Evolutionary conservation across 2,329 filamentous ascomycete genomes (phyloP).

Genomic region (Basipetospora chlamydospora): DNA sequence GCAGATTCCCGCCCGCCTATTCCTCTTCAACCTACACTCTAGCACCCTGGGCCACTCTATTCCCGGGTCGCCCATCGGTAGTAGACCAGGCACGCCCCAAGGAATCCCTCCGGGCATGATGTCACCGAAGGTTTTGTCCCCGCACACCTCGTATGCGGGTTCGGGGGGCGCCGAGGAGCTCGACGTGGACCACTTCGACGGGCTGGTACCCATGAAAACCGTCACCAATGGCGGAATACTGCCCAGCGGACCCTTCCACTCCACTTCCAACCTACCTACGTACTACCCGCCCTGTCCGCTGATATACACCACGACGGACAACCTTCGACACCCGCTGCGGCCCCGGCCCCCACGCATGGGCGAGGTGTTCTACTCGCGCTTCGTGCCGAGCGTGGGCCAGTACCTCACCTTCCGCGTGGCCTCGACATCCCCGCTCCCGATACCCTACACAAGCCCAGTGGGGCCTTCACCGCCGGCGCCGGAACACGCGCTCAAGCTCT

Average conservation of each 20-base stretch:
- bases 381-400: conserved; percentile 65
- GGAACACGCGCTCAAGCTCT: not conserved
- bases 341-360: conserved; percentile 83
- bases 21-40: conserved; percentile 72
- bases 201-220: conserved; percentile 21
- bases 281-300: conserved; percentile 77
- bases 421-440: conserved; percentile 48
- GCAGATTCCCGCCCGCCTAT: conserved; percentile 78
- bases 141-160: no score
- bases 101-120: no score
- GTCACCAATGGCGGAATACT: no score
- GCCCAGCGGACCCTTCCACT: conserved; percentile 58
- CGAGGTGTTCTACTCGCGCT: conserved; percentile 82
- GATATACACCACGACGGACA: conserved; percentile 66
- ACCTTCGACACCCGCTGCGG: conserved; percentile 70
- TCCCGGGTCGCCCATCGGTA: not conserved
- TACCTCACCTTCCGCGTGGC: conserved; percentile 84
- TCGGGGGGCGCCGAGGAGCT: conserved; percentile 9
- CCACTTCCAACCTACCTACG: conserved; percentile 72
- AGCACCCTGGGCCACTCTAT: conserved; percentile 14
- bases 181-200: conserved; percentile 24
- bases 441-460: conserved; percentile 48
- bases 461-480: conserved; percentile 20
- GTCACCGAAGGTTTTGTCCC: no score
- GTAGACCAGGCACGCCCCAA: conserved; percentile 23